phyloP scores from a whole-genome alignment of 1,139 yeast species.

The Kurtzmaniella quercitrusa region DNA sequence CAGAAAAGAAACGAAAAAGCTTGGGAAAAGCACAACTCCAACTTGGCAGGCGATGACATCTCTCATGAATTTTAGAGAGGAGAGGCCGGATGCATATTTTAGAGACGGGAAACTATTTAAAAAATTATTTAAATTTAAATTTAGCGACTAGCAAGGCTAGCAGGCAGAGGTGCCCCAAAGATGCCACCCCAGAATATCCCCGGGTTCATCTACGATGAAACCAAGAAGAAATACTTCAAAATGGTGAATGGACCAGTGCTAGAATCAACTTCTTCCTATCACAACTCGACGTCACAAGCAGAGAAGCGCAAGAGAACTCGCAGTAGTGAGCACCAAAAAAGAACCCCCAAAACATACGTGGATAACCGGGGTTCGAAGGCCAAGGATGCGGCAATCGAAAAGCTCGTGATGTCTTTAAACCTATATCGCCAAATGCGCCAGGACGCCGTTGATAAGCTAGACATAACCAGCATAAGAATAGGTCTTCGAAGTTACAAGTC shows the following conservation, averaged over 20 bases:
- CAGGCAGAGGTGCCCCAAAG: not conserved
- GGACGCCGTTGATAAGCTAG: not conserved
- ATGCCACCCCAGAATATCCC: slow-evolving; percentile 23
- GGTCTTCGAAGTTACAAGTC: slow-evolving; percentile 1
- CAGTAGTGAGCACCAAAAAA: not conserved
- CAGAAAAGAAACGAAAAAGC: slow-evolving; percentile 47
- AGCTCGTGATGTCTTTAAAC: not conserved
- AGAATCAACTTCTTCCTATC: slow-evolving; percentile 16
- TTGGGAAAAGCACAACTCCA: slow-evolving; percentile 17
- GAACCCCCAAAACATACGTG: not conserved
- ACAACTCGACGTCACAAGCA: slow-evolving; percentile 30
- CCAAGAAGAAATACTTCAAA: slow-evolving; percentile 40
- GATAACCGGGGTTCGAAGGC: not conserved
- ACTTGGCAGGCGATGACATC: not conserved
- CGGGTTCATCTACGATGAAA: slow-evolving; percentile 45
- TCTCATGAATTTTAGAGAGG: not conserved
- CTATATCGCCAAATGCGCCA: not conserved
- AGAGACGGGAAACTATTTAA: not conserved
- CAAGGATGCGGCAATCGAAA: not conserved
- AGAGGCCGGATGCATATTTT: no score
- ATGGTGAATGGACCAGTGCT: slow-evolving; percentile 29
- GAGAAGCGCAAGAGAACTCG: slow-evolving; percentile 19
- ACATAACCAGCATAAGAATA: slow-evolving; percentile 1
- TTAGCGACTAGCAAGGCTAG: not conserved
- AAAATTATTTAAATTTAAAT: not conserved